Percentiles rank a stretch among this genome's conserved stretches.
phyloP scores from a whole-genome alignment of 2,329 filamentous ascomycete genomes.

The Hypoxylon sp. region DNA sequence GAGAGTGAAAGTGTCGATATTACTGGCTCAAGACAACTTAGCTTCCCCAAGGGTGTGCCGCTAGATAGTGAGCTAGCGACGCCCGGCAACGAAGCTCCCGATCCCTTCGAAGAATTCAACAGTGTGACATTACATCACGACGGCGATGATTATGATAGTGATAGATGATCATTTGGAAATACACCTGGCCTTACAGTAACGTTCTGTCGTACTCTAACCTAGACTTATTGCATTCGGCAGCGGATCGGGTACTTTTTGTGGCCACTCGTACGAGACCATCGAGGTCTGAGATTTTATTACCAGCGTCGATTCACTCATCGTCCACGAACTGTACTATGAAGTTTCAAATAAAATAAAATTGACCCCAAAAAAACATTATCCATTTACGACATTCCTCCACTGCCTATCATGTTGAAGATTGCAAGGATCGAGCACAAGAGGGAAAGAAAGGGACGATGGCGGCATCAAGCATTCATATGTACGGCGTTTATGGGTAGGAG shows the following conservation, averaged over 20 bases:
- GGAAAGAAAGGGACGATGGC: conserved; percentile 44
- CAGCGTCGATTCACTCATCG: conserved; percentile 18
- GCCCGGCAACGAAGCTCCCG: conserved; percentile 83
- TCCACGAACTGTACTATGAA: conserved; percentile 46
- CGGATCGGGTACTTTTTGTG: conserved; percentile 7
- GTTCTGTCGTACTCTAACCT: neutral
- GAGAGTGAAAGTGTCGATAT: conserved; percentile 96
- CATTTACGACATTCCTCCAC: conserved; percentile 39
- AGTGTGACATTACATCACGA: conserved; percentile 98
- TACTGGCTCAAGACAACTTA: conserved; percentile 69
- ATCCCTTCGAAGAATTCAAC: conserved; percentile 99
- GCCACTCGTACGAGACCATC: conserved; percentile 28
- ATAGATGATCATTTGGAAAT: conserved; percentile 42
- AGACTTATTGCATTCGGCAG: conserved; percentile 8
- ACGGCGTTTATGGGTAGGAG: conserved; percentile 42
- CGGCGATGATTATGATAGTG: conserved; percentile 77
- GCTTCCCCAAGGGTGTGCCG: conserved; percentile 80
- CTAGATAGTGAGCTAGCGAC: conserved; percentile 89
- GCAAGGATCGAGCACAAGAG: conserved; percentile 39
- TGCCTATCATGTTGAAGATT: conserved; percentile 43
- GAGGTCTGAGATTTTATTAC: conserved; percentile 10
- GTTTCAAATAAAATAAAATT: conserved; percentile 23
- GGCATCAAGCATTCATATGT: conserved; percentile 50
- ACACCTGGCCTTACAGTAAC: conserved; percentile 32
- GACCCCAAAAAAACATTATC: conserved; percentile 27